Evolutionary conservation across 129 eudicot species (phyloP).

Genomic region (Flaveria trinervia): DNA sequence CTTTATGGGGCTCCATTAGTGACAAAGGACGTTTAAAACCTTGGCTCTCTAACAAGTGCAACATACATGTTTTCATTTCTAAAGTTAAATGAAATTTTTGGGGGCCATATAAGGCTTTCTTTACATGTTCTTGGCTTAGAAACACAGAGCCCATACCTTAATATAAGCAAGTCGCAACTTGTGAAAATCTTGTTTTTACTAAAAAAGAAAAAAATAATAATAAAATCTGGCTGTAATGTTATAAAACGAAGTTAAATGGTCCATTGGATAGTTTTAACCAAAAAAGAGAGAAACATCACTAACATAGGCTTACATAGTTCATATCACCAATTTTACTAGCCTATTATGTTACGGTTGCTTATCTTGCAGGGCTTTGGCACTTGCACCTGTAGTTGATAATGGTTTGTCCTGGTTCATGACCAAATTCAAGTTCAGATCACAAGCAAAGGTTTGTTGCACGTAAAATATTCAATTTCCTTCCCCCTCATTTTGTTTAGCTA

Average conservation of each 20-base stretch:
- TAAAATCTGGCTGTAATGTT: slow-evolving; percentile 1
- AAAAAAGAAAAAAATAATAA: not conserved
- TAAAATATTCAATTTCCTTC: not conserved
- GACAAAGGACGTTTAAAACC: not conserved
- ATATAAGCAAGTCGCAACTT: too few species aligned
- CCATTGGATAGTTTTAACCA: not conserved
- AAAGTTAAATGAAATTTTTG: not conserved
- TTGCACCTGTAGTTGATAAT: slow-evolving; percentile 88
- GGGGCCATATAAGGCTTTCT: not conserved
- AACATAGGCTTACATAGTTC: not conserved
- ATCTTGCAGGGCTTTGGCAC: slow-evolving; percentile 85
- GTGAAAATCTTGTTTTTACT: not conserved
- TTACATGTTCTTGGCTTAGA: not conserved
- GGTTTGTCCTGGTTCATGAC: slow-evolving; percentile 81
- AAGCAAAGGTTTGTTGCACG: slow-evolving; percentile 59
- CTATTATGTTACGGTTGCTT: not conserved
- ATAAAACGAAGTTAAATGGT: not conserved
- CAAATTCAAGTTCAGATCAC: slow-evolving; percentile 71
- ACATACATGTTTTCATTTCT: not conserved
- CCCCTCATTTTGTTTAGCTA: not conserved
- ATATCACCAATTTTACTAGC: not conserved
- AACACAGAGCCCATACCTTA: not conserved
- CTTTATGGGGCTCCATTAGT: not conserved
- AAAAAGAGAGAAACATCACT: not conserved
- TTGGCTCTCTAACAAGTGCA: not conserved